phyloP scores from a whole-genome alignment of 495 filamentous ascomycete species.

The Penicillium mononematosum region DNA sequence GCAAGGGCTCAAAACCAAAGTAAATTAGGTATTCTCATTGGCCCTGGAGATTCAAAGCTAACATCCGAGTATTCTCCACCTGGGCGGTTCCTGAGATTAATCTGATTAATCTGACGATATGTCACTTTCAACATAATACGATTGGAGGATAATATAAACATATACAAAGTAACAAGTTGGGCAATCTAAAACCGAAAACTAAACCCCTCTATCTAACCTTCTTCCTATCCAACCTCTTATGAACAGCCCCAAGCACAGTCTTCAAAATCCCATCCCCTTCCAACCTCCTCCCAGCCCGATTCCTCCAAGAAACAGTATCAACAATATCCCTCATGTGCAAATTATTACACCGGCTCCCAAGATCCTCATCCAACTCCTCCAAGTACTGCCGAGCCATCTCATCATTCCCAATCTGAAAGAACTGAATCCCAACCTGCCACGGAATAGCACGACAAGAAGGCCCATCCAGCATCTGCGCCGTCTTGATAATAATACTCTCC shows the following conservation, averaged over 20 bases:
- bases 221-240: slow-evolving; percentile 42
- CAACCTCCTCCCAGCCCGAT: slow-evolving; percentile 39
- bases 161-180: too few relatives aligned
- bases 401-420: slow-evolving; percentile 92
- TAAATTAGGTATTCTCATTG: too few relatives aligned
- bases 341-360: slow-evolving; percentile 50
- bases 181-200: too few relatives aligned
- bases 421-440: slow-evolving; percentile 92
- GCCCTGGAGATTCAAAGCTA: too few relatives aligned
- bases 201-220: slow-evolving; percentile 6
- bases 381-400: slow-evolving; percentile 60
- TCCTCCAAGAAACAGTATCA: slow-evolving; percentile 80
- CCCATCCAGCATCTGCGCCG: slow-evolving; percentile 68
- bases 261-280: slow-evolving; percentile 77
- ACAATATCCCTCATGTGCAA: slow-evolving; percentile 80
- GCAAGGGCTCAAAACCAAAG: too few relatives aligned
- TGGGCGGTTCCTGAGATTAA: too few relatives aligned
- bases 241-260: slow-evolving; percentile 73
- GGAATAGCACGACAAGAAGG: slow-evolving; percentile 61
- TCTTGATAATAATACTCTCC: slow-evolving; percentile 64
- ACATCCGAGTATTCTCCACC: too few relatives aligned
- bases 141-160: too few relatives aligned
- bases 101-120: too few relatives aligned
- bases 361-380: slow-evolving; percentile 73
- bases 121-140: too few relatives aligned